Evolutionary conservation across 352 stramenopile genomes (phyloP).

Genomic region (Pythium rishiriense): DNA sequence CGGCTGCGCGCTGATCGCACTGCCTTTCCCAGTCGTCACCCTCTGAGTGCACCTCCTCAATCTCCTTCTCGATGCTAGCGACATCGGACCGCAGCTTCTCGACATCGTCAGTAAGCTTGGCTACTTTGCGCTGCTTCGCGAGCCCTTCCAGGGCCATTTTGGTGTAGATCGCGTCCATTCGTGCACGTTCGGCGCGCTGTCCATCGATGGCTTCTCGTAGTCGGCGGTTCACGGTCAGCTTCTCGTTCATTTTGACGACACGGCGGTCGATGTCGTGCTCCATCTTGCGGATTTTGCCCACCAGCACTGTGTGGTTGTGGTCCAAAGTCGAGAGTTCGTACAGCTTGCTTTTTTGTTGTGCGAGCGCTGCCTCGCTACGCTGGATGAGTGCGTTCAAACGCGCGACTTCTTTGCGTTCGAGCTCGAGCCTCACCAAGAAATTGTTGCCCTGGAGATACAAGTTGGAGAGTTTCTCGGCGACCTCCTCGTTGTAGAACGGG

Average conservation of each 20-base stretch:
- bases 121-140: conserved; percentile 56
- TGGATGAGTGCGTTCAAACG: conserved; percentile 68
- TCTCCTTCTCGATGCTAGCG: conserved; percentile 48
- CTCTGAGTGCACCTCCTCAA: conserved; percentile 55
- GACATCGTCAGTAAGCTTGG: conserved; percentile 43
- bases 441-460: conserved; percentile 83
- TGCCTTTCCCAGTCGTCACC: conserved; percentile 62
- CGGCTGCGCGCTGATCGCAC: conserved; percentile 50
- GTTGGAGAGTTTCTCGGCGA: conserved; percentile 75
- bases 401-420: conserved; percentile 73
- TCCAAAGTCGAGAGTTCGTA: conserved; percentile 73
- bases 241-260: conserved; percentile 85
- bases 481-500: conserved; percentile 74
- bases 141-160: conserved; percentile 69
- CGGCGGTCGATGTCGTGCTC: conserved; percentile 81
- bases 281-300: conserved; percentile 73
- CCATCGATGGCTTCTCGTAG: conserved; percentile 65
- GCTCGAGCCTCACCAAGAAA: conserved; percentile 73
- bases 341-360: conserved; percentile 73
- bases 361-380: conserved; percentile 55
- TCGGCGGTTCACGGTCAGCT: conserved; percentile 64
- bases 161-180: conserved; percentile 76
- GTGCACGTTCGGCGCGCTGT: conserved; percentile 64
- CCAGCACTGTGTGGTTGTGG: conserved; percentile 63
- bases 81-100: conserved; percentile 63